These are phyloP conservation scores for Silene conica DNA, from an alignment of 148 eudicot genomes.

Conservation along the genomic window DNA sequence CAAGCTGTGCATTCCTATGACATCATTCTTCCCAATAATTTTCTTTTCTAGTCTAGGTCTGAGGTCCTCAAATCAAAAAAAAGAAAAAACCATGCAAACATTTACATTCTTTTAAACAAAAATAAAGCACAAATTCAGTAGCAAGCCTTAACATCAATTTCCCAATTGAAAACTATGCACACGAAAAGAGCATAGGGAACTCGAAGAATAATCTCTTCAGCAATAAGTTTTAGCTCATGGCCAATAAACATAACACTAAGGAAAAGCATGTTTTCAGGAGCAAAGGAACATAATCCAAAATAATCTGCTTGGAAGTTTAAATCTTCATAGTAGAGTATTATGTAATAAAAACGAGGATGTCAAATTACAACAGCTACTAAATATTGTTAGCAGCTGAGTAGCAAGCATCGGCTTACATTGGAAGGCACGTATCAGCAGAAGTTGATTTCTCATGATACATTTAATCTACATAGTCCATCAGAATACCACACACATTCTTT, in stretches of 20 bases:
- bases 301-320: background rate
- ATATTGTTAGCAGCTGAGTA: conserved; percentile 19
- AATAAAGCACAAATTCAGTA: background rate
- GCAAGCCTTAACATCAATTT: background rate
- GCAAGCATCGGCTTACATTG: conserved; percentile 39
- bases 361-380: conserved; percentile 22
- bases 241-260: background rate
- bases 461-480: conserved; percentile 27
- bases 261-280: conserved; percentile 3
- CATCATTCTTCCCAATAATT: background rate
- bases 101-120: background rate
- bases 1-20: background rate
- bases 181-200: background rate
- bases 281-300: conserved; percentile 4
- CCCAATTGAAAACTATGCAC: background rate
- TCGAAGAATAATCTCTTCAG: background rate
- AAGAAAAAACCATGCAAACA: background rate
- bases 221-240: background rate
- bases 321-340: background rate
- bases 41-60: background rate
- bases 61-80: background rate
- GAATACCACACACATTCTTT: conserved; percentile 10
- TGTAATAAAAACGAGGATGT: background rate
- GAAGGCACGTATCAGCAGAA: conserved; percentile 26
- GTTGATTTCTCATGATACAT: conserved; percentile 28